A percentile compares a stretch with the other conserved stretches of the same genome.
Conservation (phyloP, 768 basidiomycete genomes). For the Glaciozyma martinii region DNA sequence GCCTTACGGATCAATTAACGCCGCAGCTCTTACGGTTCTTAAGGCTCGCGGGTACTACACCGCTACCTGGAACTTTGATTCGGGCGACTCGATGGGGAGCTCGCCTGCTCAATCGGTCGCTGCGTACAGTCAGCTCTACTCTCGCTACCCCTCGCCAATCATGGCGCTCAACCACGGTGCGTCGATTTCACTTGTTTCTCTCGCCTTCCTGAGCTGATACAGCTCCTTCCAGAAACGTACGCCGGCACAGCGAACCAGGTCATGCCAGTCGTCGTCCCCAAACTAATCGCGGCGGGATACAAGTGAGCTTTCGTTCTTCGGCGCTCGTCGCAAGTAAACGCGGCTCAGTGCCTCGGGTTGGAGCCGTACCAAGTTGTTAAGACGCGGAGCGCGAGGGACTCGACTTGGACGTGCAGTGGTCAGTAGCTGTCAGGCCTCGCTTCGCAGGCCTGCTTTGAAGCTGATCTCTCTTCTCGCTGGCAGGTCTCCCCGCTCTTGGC, state of each 20-base stretch:
- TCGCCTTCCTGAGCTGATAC: background rate
- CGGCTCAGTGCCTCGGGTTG: constrained; percentile 27
- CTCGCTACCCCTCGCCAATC: constrained; percentile 11
- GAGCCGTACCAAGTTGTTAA: constrained; percentile 26
- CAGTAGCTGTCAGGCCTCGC: background rate
- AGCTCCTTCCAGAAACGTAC: constrained; percentile 9
- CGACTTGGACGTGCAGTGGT: constrained; percentile 19
- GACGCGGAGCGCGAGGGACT: constrained; percentile 18
- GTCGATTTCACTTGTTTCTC: background rate
- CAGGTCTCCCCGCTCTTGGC: too few species aligned
- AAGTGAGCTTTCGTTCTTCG: background rate
- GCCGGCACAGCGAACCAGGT: constrained; percentile 19
- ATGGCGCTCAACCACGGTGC: constrained; percentile 34
- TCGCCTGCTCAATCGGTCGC: constrained; percentile 11
- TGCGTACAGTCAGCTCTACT: constrained; percentile 24
- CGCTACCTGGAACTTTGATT: constrained; percentile 32
- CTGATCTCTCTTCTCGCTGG: too few species aligned
- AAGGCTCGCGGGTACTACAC: constrained; percentile 29
- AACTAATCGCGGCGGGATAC: constrained; percentile 24
- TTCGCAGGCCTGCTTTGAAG: too few species aligned
- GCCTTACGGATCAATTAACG: constrained; percentile 28
- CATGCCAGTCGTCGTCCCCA: constrained; percentile 6
- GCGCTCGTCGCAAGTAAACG: constrained; percentile 1
- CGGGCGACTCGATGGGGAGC: constrained; percentile 21
- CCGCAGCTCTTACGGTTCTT: constrained; percentile 12